Evolutionary conservation across 306 rosid genomes (phyloP).

Genomic region (Acacia crassicarpa): DNA sequence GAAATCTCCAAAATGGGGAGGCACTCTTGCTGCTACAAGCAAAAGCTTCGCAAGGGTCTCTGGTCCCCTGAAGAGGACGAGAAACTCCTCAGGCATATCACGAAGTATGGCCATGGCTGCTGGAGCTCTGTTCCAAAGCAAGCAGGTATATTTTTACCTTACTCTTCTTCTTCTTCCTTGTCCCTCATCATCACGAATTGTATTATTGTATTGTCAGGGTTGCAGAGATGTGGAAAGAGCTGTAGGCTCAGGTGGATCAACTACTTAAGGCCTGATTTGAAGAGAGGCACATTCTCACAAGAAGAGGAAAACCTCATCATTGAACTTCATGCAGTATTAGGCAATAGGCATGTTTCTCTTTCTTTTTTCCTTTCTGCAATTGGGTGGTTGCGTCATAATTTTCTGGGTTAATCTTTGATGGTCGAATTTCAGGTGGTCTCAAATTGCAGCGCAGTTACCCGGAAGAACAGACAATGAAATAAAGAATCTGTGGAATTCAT

Average conservation of each 20-base stretch:
- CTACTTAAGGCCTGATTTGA: conserved; percentile 69
- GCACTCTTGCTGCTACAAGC: conserved; percentile 65
- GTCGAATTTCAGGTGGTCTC: conserved; percentile 73
- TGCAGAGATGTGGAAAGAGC: conserved; percentile 72
- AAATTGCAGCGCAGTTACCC: conserved; percentile 77
- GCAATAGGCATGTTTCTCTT: conserved; percentile 46
- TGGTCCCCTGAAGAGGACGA: conserved; percentile 75
- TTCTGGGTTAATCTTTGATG: neutral
- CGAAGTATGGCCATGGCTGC: conserved; percentile 59
- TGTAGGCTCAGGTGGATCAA: conserved; percentile 71
- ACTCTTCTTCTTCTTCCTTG: neutral
- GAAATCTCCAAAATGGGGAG: conserved; percentile 48
- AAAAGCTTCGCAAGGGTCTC: conserved; percentile 59
- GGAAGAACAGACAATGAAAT: conserved; percentile 96
- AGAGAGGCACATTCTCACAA: conserved; percentile 63
- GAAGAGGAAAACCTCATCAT: conserved; percentile 58
- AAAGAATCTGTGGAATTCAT: conserved; percentile 91
- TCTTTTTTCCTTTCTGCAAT: neutral
- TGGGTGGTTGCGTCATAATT: neutral
- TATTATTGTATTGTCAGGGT: conserved; percentile 37
- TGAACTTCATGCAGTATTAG: conserved; percentile 61
- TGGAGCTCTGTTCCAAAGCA: conserved; percentile 74
- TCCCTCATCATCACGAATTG: neutral
- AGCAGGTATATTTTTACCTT: conserved; percentile 38
- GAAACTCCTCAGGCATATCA: conserved; percentile 55